phyloP scores from a whole-genome alignment of 2,329 filamentous ascomycete genomes.

The Diaporthe nobilis region DNA sequence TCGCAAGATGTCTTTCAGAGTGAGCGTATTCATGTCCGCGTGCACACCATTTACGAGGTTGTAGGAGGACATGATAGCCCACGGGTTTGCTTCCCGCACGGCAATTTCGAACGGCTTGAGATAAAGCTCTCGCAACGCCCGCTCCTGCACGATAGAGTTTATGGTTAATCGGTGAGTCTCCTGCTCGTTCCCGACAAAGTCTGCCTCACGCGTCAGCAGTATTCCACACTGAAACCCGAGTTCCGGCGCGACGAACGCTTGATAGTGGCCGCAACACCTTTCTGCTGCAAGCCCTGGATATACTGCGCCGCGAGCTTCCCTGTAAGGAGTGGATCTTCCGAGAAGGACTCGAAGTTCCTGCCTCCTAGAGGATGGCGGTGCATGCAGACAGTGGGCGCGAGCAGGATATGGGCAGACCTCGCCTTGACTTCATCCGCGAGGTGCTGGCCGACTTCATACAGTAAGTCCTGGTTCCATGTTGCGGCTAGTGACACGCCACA shows the following conservation, averaged over 20 bases:
- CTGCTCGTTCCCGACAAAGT: slow-evolving; percentile 81
- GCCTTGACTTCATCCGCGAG: slow-evolving; percentile 81
- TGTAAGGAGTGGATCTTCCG: slow-evolving; percentile 84
- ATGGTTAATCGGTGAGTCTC: slow-evolving; percentile 77
- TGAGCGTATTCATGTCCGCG: slow-evolving; percentile 69
- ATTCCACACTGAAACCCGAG: slow-evolving; percentile 28
- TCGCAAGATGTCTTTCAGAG: slow-evolving; percentile 69
- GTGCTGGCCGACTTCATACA: slow-evolving; percentile 78
- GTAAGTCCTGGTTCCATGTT: slow-evolving; percentile 81
- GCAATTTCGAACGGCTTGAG: slow-evolving; percentile 83
- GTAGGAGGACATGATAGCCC: slow-evolving; percentile 79
- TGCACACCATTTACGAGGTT: slow-evolving; percentile 77
- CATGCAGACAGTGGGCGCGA: slow-evolving; percentile 85
- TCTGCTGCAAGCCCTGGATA: slow-evolving; percentile 80
- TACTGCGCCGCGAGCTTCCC: slow-evolving; percentile 81
- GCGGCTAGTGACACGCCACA: slow-evolving; percentile 84
- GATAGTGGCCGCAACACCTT: slow-evolving; percentile 81
- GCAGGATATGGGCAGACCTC: slow-evolving; percentile 79
- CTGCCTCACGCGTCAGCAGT: slow-evolving; percentile 50
- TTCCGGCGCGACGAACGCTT: slow-evolving; percentile 70
- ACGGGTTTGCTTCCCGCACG: slow-evolving; percentile 76
- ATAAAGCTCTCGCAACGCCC: slow-evolving; percentile 78
- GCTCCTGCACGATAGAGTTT: slow-evolving; percentile 74
- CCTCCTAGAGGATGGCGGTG: slow-evolving; percentile 88
- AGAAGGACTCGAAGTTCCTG: slow-evolving; percentile 89